Evolutionary conservation across 768 basidiomycete genomes (phyloP).

Genomic region (Hypsizygus marmoreus): DNA sequence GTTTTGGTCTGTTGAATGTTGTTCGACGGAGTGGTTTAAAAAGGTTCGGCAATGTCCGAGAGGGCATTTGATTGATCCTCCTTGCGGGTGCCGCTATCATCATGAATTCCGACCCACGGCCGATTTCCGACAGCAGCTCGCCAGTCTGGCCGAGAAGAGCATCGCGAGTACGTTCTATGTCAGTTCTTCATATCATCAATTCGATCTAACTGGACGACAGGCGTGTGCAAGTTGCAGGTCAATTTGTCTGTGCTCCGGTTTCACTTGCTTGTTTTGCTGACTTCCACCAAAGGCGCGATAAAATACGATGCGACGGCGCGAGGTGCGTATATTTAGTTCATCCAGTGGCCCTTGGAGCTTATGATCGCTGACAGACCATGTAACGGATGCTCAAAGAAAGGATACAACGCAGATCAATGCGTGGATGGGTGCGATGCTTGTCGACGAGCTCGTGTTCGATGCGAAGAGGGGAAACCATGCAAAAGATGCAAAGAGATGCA

Average conservation of each 20-base stretch:
- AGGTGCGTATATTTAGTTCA: slow-evolving; percentile 34
- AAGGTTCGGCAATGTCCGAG: slow-evolving; percentile 30
- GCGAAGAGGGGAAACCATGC: slow-evolving; percentile 51
- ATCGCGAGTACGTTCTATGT: slow-evolving; percentile 42
- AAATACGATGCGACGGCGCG: slow-evolving; percentile 59
- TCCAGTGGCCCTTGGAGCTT: slow-evolving; percentile 1
- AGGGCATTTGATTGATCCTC: slow-evolving; percentile 30
- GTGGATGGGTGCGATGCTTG: slow-evolving; percentile 64
- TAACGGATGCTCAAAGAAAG: slow-evolving; percentile 56
- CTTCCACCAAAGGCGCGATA: slow-evolving; percentile 49
- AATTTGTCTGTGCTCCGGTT: slow-evolving; percentile 17
- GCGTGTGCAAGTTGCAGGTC: slow-evolving; percentile 66
- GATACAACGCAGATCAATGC: slow-evolving; percentile 52
- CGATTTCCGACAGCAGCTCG: slow-evolving; percentile 54
- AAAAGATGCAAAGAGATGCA: slow-evolving; percentile 53
- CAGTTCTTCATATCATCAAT: slow-evolving; percentile 8
- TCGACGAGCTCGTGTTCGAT: slow-evolving; percentile 57
- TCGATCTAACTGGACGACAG: slow-evolving; percentile 29
- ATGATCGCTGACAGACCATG: slow-evolving; percentile 49
- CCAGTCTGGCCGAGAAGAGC: slow-evolving; percentile 53
- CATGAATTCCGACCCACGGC: slow-evolving; percentile 43
- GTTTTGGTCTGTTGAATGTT: background rate
- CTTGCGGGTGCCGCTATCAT: slow-evolving; percentile 32
- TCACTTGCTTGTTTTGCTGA: slow-evolving; percentile 12
- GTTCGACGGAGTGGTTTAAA: background rate